Evolutionary conservation across 139 green algal genomes (phyloP).

Genomic region (Coelastrella sp.): DNA sequence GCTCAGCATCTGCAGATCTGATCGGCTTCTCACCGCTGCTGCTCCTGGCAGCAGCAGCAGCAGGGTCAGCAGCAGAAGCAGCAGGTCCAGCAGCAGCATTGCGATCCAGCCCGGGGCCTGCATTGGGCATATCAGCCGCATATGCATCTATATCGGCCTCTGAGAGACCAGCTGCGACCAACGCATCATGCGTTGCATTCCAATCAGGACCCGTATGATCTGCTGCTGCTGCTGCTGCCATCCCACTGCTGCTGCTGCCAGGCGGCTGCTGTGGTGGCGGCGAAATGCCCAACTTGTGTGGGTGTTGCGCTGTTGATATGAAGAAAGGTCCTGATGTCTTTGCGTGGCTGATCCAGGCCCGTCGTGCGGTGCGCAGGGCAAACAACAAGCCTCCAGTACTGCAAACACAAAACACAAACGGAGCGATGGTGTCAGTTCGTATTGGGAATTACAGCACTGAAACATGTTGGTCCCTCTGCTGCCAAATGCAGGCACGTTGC

Average conservation of each 20-base stretch:
- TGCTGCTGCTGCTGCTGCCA: neutral
- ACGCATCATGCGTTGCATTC: neutral
- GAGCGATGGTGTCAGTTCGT: neutral
- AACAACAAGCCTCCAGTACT: constrained; percentile 42
- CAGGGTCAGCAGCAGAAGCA: neutral
- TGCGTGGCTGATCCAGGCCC: constrained; percentile 28
- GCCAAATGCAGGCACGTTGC: no score
- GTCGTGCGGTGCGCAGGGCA: constrained; percentile 26
- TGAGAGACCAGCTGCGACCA: constrained; percentile 19
- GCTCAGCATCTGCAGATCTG: constrained; percentile 3
- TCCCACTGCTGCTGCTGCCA: neutral
- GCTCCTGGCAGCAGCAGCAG: constrained; percentile 6
- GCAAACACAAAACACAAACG: neutral
- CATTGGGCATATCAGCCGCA: neutral
- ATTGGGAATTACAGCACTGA: neutral
- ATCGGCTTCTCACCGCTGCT: neutral
- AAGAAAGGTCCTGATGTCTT: neutral
- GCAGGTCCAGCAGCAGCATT: neutral
- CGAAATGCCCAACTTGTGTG: neutral
- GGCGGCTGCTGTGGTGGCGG: neutral
- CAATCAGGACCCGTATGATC: neutral
- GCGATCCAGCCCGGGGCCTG: neutral
- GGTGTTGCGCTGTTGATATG: neutral
- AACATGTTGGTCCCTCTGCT: no score
- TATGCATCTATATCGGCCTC: constrained; percentile 16